Base-by-base conservation (phyloP, 768 basidiomycete genomes). In the Naganishia kalamii region DNA sequence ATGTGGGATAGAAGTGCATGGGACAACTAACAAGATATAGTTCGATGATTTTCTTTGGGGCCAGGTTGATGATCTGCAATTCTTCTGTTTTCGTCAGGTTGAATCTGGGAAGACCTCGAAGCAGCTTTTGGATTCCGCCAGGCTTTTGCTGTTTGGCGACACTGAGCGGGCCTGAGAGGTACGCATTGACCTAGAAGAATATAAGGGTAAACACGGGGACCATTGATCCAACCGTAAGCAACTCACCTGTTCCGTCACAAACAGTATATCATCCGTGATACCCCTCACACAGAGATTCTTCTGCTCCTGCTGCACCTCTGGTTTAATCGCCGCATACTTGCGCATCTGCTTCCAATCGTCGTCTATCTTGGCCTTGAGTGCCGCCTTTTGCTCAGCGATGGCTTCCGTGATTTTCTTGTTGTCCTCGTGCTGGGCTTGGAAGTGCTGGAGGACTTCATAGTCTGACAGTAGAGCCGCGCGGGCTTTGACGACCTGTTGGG, bases 21-120 rank as follows among this genome's bases (percentile, higher is more conserved):
- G 32, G 11, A 17, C 60, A 30, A 83, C 90, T 49, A 69, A 93
- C 92, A 63, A 90, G 88, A 72, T 96, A 93, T 27, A 96, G 84
- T 75, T 92, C 90, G 27, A 94, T 90, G 0, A 86, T 81, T 50
- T 85, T 82, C 7, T 85, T 86, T 1, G 93, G 93, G 0, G 87
- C 87, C 5, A 94, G 82, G 72, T 97, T 96, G n/a, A 90, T 86
- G 37, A 96, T 83, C 72, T 93, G 90, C 3, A 96, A 82, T 73
- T 92, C 92, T 81, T 97, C 93, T 2, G 88, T 85, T 71, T 93
- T 96, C 1, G 92, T 93, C 67, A 97, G 80, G 35, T 84, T 82
- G 68, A 85, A 88, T 21, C 84, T 80, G 1, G 84, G 83, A 11
- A 97, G 84, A 41, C 80, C 80, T 63, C 85, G 83, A 19, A 88